A percentile compares a stretch with the other conserved stretches of the same genome.
These are phyloP conservation scores for Hypsizygus marmoreus DNA, from an alignment of 768 basidiomycete genomes.

Conservation along the genomic window DNA sequence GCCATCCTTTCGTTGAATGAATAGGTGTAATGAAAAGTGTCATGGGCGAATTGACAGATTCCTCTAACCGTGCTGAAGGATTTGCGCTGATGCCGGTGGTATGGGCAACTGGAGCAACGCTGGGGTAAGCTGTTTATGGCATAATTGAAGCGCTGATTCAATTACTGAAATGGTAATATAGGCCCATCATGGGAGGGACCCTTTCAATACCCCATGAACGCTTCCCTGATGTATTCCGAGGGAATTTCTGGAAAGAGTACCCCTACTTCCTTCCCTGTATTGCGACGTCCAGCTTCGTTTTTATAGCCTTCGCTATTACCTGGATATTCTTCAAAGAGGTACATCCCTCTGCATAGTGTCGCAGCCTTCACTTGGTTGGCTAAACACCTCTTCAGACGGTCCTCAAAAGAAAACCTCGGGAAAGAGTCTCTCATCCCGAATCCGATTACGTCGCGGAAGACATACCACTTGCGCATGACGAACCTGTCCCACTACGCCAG, in stretches of 20 bases:
- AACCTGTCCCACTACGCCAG: slow-evolving; percentile 42
- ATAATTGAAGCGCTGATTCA: slow-evolving; percentile 17
- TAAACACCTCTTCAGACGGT: slow-evolving; percentile 26
- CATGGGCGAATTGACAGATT: slow-evolving; percentile 66
- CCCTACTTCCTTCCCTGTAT: slow-evolving; percentile 79
- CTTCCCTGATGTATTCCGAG: slow-evolving; percentile 59
- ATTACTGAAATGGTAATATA: slow-evolving; percentile 18
- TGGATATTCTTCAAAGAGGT: slow-evolving; percentile 47
- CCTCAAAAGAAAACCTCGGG: slow-evolving; percentile 9
- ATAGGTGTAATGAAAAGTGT: slow-evolving; percentile 72
- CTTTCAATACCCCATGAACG: slow-evolving; percentile 67
- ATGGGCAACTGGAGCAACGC: slow-evolving; percentile 44
- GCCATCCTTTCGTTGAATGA: no score
- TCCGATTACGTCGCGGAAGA: not conserved
- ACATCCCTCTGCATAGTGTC: slow-evolving; percentile 8
- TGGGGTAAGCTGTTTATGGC: slow-evolving; percentile 42
- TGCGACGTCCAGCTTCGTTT: slow-evolving; percentile 36
- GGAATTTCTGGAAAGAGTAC: slow-evolving; percentile 60
- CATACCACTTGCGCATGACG: slow-evolving; percentile 6
- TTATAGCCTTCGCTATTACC: slow-evolving; percentile 34
- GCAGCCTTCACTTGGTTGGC: no score
- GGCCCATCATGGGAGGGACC: slow-evolving; percentile 69
- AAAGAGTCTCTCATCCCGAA: not conserved
- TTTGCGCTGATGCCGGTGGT: slow-evolving; percentile 43
- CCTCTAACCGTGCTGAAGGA: slow-evolving; percentile 52